Base-by-base conservation (phyloP, 2,329 filamentous ascomycete species). In the Claviceps africana region DNA sequence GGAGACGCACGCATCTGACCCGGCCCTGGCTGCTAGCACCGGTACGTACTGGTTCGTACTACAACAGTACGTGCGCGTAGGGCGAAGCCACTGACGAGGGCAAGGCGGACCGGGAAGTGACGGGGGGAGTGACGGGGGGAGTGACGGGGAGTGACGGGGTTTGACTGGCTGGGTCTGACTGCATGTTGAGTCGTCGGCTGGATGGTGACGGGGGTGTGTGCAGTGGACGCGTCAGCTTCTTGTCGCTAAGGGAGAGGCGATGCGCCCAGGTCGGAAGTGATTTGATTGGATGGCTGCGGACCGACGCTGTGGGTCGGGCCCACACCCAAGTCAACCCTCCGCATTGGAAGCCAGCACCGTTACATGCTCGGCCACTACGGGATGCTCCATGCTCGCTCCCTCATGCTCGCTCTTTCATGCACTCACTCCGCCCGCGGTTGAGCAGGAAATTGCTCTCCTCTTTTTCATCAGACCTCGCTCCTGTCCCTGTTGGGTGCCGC, bases 141-240 rank as follows among this genome's bases (percentile, higher is more conserved):
- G 25, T 25, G 25, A 25, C 25, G 25, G 25, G 25, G 25, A 5
- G 25, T 25, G 25, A 25, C 25, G 3, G 25, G 25, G 25, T 5
- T 25, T 25, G 25, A 25, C 5, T 25, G 25, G 25, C 3, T 25
- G 5, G 3, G 3, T 3, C 25, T 25, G 25, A 25, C 25, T 25
- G 25, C 3, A 25, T 5, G 25, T 25, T 5, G 25, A 25, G 3
- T 25, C n/a, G n/a, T n/a, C n/a, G n/a, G n/a, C n/a, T n/a, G n/a
- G 25, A 5, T 25, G 25, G 3, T 25, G 49, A 45, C 15, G 3
- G 53, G 53, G 58, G 50, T 44, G 10, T n/a, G 44, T 31, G 44
- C 58, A 55, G 56, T 61, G 60, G 60, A 61, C 61, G 61, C 61
- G 61, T 63, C 56, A 63, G 61, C 61, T 62, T 54, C 53, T 53